Evolutionary conservation across 2,329 filamentous ascomycete species (phyloP), one percentile per base, ranked within the genome.

Genomic region (Macrophomina pseudophaseolina): DNA sequence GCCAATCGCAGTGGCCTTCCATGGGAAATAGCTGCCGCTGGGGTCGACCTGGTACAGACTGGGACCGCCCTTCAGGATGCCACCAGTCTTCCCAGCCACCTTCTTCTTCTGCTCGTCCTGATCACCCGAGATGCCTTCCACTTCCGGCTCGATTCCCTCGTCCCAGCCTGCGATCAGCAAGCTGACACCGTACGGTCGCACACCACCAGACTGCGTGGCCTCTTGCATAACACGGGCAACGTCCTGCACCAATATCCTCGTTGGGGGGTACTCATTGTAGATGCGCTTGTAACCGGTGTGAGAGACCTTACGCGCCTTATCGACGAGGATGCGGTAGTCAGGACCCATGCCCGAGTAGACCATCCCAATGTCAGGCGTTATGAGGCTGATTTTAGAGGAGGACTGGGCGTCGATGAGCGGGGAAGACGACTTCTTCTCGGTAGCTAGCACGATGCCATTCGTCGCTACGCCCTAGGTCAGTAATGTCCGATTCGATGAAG

Each of bases 261-360:
- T 99, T 5, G 95, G 95, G n/a, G 95, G 95, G 84, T 99, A 99
- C 84, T 99, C 95, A 83, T 99, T 99, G 86, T 99, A 99, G 84
- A 99, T 94, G 81, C 95, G 93, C 88, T 99, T 99, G 89, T 99
- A 99, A 80, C 90, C 91, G 56, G 95, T 97, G 84, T 99, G 95
- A 66, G 94, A 97, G 72, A 97, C 95, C 83, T 98, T 99, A 78
- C 95, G 93, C 73, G 95, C 95, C 81, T 94, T 94, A 85, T 99
- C 95, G 74, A 98, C 95, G 65, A 99, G 87, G 67, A 99, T 93
- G 80, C 95, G 90, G 85, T 98, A 99, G 82, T 99, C 95, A 68
- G 95, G 95, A 35, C 95, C 94, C 95, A 99, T 99, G 79, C 95
- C 95, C 63, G 93, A 94, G 84, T 99, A 99, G 75, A 99, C 95